Percentiles rank a stretch among this genome's conserved stretches.
These are phyloP conservation scores for Tinospora cordifolia DNA, from an alignment of 164 flowering plant species.

Conservation along the genomic window DNA sequence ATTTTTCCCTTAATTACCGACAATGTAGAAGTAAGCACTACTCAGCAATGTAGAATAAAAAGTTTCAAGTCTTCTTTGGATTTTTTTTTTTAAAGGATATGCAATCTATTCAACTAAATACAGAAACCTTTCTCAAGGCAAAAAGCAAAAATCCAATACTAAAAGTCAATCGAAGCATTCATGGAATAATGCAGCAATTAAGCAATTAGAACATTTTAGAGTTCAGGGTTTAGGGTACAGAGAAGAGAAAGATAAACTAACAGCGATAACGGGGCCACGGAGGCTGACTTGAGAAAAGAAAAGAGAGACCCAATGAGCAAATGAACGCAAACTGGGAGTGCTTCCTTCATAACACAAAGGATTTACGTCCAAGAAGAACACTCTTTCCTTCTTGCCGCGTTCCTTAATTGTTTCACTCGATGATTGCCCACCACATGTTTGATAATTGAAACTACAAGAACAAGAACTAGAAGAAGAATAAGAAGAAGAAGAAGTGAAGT, in stretches of 20 bases:
- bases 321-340: constrained; percentile 54
- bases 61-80: no score
- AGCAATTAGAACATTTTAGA: not conserved
- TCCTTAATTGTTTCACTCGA: not conserved
- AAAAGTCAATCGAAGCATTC: no score
- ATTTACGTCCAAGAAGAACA: constrained; percentile 85
- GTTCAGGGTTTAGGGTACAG: not conserved
- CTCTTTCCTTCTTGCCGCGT: constrained; percentile 36
- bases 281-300: constrained; percentile 76
- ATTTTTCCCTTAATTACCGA: no score
- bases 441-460: not conserved
- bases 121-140: no score
- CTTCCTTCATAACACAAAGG: constrained; percentile 74
- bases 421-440: constrained; percentile 3
- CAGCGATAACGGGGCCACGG: constrained; percentile 76
- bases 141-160: no score
- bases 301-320: constrained; percentile 80
- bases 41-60: no score
- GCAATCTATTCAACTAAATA: no score
- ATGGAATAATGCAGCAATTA: no score
- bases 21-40: no score
- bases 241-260: constrained; percentile 25
- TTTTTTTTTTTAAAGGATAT: no score
- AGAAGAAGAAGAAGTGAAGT: constrained; percentile 9
- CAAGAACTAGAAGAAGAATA: constrained; percentile 12